Base-by-base conservation (phyloP, 2,329 filamentous ascomycete species). In the Didymella pomorum region DNA sequence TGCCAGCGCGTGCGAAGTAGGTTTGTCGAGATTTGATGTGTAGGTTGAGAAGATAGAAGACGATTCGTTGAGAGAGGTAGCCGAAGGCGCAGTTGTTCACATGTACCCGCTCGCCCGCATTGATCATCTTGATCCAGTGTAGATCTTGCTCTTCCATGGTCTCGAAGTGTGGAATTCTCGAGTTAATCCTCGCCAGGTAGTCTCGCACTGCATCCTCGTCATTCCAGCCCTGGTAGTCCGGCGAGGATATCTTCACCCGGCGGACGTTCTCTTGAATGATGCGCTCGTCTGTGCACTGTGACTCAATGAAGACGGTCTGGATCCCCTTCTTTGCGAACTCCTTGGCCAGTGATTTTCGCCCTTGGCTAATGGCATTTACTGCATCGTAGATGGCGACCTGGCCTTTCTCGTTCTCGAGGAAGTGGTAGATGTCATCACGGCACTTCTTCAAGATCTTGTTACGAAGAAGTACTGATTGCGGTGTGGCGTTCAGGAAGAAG, bases 101-200 rank as follows among this genome's bases (percentile, higher is more conserved):
- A 69, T 94, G 90, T 72, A 99, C 90, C 66, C 92, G 88, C 72
- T 94, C 88, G 43, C 95, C 95, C 8, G 95, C 95, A 68, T 99
- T 99, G 75, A 98, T 96, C 94, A 99, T 97, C 81, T 97, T 97
- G 80, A 99, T 94, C 79, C 94, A 99, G 76, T 98, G 97, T 63
- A 99, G 84, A 66, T 98, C 93, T 28, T 85, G 84, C 76, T 99
- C 95, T 70, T 93, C 86, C 93, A 99, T 98, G 1, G 92, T 96
- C 79, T 99, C 93, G 69, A 97, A 99, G 58, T 94, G 89, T 20
- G 95, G 95, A 59, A 99, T 99, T 67, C 95, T 92, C 68, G 91
- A 89, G 63, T 92, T 89, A 72, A 99, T 98, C 49, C 95, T 89
- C 62, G 88, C 86, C 37, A 99, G 85, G 72, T 99, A 99, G 69